Percentiles rank a stretch among this genome's conserved stretches.
Conservation (phyloP, 805 yeast species). For the Metschnikowia hibisci region DNA sequence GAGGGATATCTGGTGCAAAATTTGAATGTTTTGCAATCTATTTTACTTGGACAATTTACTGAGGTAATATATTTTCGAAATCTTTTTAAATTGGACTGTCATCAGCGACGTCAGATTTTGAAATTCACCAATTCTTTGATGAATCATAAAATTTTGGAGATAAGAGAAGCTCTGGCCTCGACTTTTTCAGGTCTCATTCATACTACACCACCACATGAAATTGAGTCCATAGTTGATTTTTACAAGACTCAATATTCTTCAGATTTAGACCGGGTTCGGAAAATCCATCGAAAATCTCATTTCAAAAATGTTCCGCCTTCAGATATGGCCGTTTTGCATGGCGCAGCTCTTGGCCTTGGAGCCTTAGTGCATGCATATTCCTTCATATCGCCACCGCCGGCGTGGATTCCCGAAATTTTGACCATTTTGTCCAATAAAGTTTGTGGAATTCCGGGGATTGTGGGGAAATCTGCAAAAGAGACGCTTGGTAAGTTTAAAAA, state of each 20-base stretch:
- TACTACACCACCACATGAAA: conserved; percentile 47
- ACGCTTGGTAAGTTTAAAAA: conserved; percentile 81
- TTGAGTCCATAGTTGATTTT: conserved; percentile 38
- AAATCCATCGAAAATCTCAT: conserved; percentile 36
- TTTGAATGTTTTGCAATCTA: conserved; percentile 47
- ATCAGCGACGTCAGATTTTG: conserved; percentile 49
- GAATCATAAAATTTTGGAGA: conserved; percentile 63
- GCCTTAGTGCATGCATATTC: conserved; percentile 88
- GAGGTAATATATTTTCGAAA: conserved; percentile 72
- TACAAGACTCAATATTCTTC: conserved; percentile 31
- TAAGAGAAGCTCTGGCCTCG: conserved; percentile 66
- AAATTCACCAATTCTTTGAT: conserved; percentile 50
- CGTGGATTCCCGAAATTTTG: conserved; percentile 78
- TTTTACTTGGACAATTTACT: conserved; percentile 62
- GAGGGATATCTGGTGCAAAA: conserved; percentile 31
- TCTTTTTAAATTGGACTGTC: conserved; percentile 47
- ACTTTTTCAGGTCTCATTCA: conserved; percentile 82
- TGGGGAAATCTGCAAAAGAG: conserved; percentile 81
- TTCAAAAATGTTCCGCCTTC: conserved; percentile 34
- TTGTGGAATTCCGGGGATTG: conserved; percentile 67
- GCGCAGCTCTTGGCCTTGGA: conserved; percentile 84
- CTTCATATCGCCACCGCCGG: conserved; percentile 85
- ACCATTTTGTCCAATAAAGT: conserved; percentile 68
- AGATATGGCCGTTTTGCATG: conserved; percentile 58
- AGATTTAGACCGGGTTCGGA: conserved; percentile 40